Percentiles rank a stretch among this genome's conserved stretches.
Conservation (phyloP, 2,329 filamentous ascomycete species). For the Colletotrichum sp. region DNA sequence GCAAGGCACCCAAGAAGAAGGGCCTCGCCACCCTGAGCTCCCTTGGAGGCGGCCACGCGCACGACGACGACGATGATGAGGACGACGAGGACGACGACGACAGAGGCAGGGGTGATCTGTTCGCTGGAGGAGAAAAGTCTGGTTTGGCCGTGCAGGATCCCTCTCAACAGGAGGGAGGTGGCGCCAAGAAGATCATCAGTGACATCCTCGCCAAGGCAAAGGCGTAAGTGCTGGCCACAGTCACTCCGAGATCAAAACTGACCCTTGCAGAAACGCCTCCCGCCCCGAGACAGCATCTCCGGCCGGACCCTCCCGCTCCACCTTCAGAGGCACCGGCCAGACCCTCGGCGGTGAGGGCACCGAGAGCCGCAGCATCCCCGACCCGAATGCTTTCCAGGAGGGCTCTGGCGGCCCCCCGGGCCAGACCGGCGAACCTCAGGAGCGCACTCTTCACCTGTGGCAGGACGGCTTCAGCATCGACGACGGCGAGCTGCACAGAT, state of each 20-base stretch:
- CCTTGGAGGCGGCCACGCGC: slow-evolving; percentile 54
- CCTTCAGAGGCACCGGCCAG: slow-evolving; percentile 74
- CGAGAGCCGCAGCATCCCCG: slow-evolving; percentile 71
- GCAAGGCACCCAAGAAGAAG: slow-evolving; percentile 57
- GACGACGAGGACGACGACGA: slow-evolving; percentile 61
- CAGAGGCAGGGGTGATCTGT: slow-evolving; percentile 70
- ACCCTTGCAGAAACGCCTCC: slow-evolving; percentile 59
- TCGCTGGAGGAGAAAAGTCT: slow-evolving; percentile 87
- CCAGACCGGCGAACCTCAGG: slow-evolving; percentile 56
- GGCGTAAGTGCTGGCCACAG: slow-evolving; percentile 49
- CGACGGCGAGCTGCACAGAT: slow-evolving; percentile 78
- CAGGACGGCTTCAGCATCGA: slow-evolving; percentile 85
- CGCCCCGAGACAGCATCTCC: slow-evolving; percentile 57
- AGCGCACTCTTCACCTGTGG: slow-evolving; percentile 80
- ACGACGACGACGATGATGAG: slow-evolving; percentile 66
- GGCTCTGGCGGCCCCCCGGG: slow-evolving; percentile 31
- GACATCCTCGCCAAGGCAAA: slow-evolving; percentile 70
- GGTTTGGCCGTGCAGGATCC: slow-evolving; percentile 73
- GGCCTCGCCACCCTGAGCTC: slow-evolving; percentile 68
- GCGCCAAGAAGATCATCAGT: slow-evolving; percentile 62
- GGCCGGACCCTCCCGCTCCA: slow-evolving; percentile 54
- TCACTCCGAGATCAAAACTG: neutral
- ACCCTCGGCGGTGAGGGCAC: slow-evolving; percentile 81
- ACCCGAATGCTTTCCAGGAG: slow-evolving; percentile 51
- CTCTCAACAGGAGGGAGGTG: slow-evolving; percentile 39